Evolutionary conservation across 225 moss, liverwort and hornwort species (phyloP), one percentile per base, ranked within the genome.

Genomic region (Asterella californica): DNA sequence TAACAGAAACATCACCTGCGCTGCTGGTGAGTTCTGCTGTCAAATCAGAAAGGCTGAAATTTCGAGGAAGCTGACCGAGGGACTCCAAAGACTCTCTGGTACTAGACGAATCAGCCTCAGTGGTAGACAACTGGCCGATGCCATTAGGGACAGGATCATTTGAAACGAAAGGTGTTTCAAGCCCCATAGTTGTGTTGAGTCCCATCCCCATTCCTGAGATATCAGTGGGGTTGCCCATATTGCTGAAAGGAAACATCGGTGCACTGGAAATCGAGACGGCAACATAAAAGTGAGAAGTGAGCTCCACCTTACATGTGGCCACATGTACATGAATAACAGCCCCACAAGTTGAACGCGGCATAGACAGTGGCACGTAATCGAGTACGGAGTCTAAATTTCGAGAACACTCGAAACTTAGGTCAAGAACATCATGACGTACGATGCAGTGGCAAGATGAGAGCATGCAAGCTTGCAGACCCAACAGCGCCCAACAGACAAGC

Each of bases 11-110:
- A 75, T 87, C 80, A 94, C 99, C 99, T 85, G 93, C 90, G 85
- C 93, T 92, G 74, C 93, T 99, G 60, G 94, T 93, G 37, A 99
- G 95, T 85, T 99, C 99, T 75, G 95, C 99, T 62, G 99, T 99
- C 87, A 99, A 90, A 84, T 99, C 99, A 25, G 95, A 99, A 60
- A 99, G 88, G 81, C 99, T 99, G 88, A 99, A 99, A 71, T 95
- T 99, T 50, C 93, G 91, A 14, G 95, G 94, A 75, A 99, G 88
- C 89, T 95, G 95, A 24, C 99, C 99, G 59, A 95, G 90, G n/a
- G 95, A 95, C 52, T 92, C 95, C 70, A 99, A 88, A 68, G 99
- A 99, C 76, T 93, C 99, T 85, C 93, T 91, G 68, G 90, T 91
- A 72, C 89, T 93, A 21, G 86, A 87, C 37, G 90, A 91, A 82